These are phyloP conservation scores for Salvia hispanica DNA, from an alignment of 257 asterid species.

Conservation along the genomic window DNA sequence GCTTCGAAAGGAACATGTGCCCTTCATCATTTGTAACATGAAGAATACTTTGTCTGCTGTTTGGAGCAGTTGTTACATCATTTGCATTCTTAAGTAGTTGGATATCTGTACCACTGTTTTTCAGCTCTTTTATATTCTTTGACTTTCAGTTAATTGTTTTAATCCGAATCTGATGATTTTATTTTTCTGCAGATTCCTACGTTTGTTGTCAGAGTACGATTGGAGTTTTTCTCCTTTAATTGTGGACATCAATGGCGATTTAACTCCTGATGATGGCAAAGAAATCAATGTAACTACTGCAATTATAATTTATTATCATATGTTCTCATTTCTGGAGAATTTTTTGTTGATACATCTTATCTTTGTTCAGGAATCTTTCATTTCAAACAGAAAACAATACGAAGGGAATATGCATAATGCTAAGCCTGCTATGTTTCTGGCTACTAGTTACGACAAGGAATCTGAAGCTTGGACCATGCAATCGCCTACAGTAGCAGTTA, in stretches of 20 bases:
- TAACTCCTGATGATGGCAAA: constrained; percentile 68
- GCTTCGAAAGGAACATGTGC: not conserved
- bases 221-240: constrained; percentile 88
- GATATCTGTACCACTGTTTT: not conserved
- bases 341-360: constrained; percentile 31
- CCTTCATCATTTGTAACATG: not conserved
- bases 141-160: constrained; percentile 13
- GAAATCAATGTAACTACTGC: constrained; percentile 68
- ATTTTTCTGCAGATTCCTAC: constrained; percentile 70
- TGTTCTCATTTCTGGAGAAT: constrained; percentile 9
- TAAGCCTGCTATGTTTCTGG: constrained; percentile 78
- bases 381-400: constrained; percentile 59
- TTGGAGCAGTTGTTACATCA: not conserved
- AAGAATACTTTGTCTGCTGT: not conserved
- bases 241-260: constrained; percentile 81
- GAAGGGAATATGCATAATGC: constrained; percentile 46
- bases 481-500: constrained; percentile 72
- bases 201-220: constrained; percentile 77
- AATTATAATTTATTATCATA: not conserved
- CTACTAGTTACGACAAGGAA: constrained; percentile 74
- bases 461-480: constrained; percentile 89
- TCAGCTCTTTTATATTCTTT: not conserved
- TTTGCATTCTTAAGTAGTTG: constrained; percentile 3
- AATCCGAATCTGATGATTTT: constrained; percentile 8
- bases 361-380: constrained; percentile 61